Evolutionary conservation across 163 green algal species (phyloP).

Genomic region (Coccomyxa subellipsoidea): DNA sequence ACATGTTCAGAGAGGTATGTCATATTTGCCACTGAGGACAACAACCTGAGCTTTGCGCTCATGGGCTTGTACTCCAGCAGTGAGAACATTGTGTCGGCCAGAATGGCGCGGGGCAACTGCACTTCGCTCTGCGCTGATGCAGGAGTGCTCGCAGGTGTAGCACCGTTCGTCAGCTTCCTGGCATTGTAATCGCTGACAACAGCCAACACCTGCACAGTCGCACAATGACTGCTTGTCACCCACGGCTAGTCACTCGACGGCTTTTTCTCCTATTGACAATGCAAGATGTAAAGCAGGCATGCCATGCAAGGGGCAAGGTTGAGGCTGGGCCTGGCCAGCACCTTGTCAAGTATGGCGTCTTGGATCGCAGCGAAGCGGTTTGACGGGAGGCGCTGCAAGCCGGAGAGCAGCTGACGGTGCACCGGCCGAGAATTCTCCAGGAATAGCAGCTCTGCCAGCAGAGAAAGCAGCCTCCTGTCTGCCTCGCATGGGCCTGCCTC

Average conservation of each 20-base stretch:
- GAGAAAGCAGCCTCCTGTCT: not conserved
- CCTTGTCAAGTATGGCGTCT: not conserved
- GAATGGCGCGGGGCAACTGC: not conserved
- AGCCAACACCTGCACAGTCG: not conserved
- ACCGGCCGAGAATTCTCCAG: constrained; percentile 24
- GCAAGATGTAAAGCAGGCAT: not conserved
- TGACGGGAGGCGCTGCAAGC: constrained; percentile 17
- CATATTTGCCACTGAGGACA: too few relatives aligned
- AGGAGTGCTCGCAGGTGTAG: not conserved
- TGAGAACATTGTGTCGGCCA: not conserved
- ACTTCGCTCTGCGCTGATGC: not conserved
- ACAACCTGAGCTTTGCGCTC: not conserved
- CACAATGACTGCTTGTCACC: not conserved
- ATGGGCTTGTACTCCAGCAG: constrained; percentile 2
- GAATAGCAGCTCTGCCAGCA: constrained; percentile 22
- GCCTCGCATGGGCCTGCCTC: not conserved
- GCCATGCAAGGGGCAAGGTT: not conserved
- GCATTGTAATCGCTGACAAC: not conserved
- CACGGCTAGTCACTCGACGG: too few relatives aligned
- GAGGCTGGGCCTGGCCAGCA: not conserved
- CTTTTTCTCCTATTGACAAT: too few relatives aligned
- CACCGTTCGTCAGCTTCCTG: not conserved
- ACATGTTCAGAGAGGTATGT: too few relatives aligned
- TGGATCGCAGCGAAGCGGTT: not conserved
- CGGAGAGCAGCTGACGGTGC: constrained; percentile 31